Conservation (phyloP, 768 basidiomycete genomes). For the Suillus hirtellus region DNA sequence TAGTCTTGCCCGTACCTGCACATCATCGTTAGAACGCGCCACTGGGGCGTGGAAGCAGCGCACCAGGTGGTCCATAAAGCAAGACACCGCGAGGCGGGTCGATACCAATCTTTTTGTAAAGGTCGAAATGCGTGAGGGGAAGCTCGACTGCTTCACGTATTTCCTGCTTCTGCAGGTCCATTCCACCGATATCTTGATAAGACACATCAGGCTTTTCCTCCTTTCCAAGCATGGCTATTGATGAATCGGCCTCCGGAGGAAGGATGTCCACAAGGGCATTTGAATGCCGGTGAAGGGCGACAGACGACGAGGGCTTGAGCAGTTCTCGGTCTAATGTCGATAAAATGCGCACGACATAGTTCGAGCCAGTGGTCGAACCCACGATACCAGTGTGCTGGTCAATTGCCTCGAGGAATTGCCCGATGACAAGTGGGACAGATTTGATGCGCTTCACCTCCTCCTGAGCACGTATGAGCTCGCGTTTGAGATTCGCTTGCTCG, state of each 20-base stretch:
- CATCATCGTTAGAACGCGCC: conserved; percentile 10
- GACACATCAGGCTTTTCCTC: conserved; percentile 95
- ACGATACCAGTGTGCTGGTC: conserved; percentile 98
- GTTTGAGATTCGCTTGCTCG: conserved; percentile 95
- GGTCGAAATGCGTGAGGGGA: conserved; percentile 93
- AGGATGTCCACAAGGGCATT: conserved; percentile 98
- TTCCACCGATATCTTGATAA: conserved; percentile 94
- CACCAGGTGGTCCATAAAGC: conserved; percentile 95
- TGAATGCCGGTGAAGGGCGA: conserved; percentile 98
- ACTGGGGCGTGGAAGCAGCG: conserved; percentile 17
- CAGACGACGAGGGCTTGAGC: conserved; percentile 94
- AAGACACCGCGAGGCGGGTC: conserved; percentile 97
- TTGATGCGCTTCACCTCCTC: conserved; percentile 99
- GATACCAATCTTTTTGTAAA: conserved; percentile 99
- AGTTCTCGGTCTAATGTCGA: conserved; percentile 96
- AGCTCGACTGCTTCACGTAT: conserved; percentile 98
- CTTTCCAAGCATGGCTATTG: conserved; percentile 90
- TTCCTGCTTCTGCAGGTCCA: conserved; percentile 98
- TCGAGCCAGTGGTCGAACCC: conserved; percentile 95
- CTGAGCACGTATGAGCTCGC: conserved; percentile 97
- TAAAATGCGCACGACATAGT: conserved; percentile 96
- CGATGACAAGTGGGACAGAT: conserved; percentile 97
- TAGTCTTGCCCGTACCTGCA: conserved; percentile 97
- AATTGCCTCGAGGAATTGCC: conserved; percentile 98
- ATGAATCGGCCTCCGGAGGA: conserved; percentile 97